A percentile compares a stretch with the other conserved stretches of the same genome.
phyloP scores from a whole-genome alignment of 1,284 basidiomycete species.

The Ceratobasidium sp. region DNA sequence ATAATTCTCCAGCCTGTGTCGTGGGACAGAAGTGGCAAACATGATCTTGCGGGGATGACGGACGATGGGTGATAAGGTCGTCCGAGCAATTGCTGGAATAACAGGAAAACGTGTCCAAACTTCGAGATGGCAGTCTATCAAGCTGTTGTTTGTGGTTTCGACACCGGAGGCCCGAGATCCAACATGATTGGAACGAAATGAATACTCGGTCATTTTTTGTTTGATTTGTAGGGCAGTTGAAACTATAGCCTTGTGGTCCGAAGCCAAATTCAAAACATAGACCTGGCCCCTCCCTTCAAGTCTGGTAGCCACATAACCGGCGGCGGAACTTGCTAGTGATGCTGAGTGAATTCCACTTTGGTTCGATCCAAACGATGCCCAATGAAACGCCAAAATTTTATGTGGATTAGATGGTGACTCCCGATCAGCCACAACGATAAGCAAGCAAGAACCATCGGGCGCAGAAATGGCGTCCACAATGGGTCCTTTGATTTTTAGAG shows the following conservation, averaged over 20 bases:
- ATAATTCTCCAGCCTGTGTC: constrained; percentile 58
- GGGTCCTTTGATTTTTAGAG: neutral
- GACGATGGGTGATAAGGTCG: constrained; percentile 59
- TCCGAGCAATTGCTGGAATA: constrained; percentile 62
- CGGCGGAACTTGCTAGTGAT: constrained; percentile 52
- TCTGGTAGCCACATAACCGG: constrained; percentile 61
- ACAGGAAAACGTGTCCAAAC: constrained; percentile 76
- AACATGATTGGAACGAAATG: constrained; percentile 56
- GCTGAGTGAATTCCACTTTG: constrained; percentile 56
- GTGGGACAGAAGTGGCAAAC: constrained; percentile 63
- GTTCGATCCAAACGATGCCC: constrained; percentile 67
- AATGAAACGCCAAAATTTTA: constrained; percentile 64
- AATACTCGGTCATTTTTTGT: constrained; percentile 67
- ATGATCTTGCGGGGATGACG: constrained; percentile 56
- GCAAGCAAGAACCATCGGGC: constrained; percentile 42
- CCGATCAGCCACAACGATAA: neutral
- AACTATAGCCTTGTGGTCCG: constrained; percentile 52
- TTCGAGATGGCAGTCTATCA: constrained; percentile 70
- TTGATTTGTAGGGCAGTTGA: constrained; percentile 68
- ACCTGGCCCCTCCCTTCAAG: constrained; percentile 61
- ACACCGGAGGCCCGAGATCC: neutral
- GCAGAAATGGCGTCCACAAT: constrained; percentile 36
- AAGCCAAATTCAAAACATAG: constrained; percentile 62
- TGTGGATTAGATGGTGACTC: neutral
- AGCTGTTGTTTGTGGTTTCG: constrained; percentile 61